Conservation (phyloP, 345 rosid species). For the Moricandia moricandioides region DNA sequence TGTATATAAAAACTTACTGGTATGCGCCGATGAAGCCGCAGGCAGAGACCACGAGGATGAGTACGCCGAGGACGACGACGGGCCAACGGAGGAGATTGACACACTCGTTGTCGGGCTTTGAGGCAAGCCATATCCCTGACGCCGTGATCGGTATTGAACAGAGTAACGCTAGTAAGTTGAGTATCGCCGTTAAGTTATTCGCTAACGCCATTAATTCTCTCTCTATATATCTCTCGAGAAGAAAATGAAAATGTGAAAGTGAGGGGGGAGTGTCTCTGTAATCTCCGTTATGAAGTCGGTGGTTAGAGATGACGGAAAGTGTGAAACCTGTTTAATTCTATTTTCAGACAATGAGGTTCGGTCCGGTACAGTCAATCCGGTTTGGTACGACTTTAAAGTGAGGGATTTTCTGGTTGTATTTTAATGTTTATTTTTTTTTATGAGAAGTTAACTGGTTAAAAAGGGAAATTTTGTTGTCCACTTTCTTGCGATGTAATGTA, state of each 20-base stretch:
- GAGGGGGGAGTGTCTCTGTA: constrained; percentile 22
- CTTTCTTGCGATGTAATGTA: too few relatives aligned
- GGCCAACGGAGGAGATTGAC: constrained; percentile 84
- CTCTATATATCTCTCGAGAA: neutral
- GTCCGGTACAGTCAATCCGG: neutral
- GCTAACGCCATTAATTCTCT: constrained; percentile 57
- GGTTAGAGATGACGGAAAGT: constrained; percentile 32
- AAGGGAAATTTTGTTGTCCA: too few relatives aligned
- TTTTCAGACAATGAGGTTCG: constrained; percentile 1
- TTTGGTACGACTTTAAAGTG: neutral
- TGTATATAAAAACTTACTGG: constrained; percentile 33
- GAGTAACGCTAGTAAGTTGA: constrained; percentile 77
- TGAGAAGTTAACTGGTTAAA: too few relatives aligned
- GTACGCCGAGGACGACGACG: constrained; percentile 68
- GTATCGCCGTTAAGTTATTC: constrained; percentile 84
- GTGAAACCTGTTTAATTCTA: constrained; percentile 17
- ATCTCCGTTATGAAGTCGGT: neutral
- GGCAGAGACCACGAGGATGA: constrained; percentile 78
- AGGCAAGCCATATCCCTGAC: constrained; percentile 86
- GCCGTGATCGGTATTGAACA: constrained; percentile 87
- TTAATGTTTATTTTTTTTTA: too few relatives aligned
- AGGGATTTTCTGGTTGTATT: too few relatives aligned
- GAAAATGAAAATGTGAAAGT: neutral
- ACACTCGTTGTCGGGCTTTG: constrained; percentile 79
- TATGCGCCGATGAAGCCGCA: constrained; percentile 85